phyloP scores from a whole-genome alignment of 768 basidiomycete genomes.

The Melanogaster broomeanus region DNA sequence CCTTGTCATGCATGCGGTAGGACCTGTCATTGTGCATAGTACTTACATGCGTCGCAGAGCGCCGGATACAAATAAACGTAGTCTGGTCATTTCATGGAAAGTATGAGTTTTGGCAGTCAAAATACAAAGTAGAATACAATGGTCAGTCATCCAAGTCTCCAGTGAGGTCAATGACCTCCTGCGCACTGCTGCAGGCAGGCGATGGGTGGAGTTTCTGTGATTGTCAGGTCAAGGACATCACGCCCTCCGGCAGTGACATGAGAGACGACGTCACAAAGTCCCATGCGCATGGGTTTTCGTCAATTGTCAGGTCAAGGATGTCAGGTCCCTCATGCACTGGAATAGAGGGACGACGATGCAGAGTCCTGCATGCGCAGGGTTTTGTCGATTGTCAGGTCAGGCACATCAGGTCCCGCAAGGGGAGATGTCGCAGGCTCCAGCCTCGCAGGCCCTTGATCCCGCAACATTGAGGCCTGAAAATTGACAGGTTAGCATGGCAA shows the following conservation, averaged over 20 bases:
- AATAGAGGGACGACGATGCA: too few relatives aligned
- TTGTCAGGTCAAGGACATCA: not conserved
- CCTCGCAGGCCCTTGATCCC: too few relatives aligned
- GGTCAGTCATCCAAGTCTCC: not conserved
- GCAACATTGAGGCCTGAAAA: too few relatives aligned
- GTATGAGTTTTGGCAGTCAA: not conserved
- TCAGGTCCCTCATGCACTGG: not conserved
- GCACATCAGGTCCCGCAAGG: too few relatives aligned
- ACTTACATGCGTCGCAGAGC: not conserved
- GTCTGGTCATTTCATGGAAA: too few relatives aligned
- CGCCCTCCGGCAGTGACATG: not conserved
- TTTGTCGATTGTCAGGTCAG: too few relatives aligned
- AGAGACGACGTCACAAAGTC: too few relatives aligned
- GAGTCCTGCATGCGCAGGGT: too few relatives aligned
- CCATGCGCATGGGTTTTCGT: not conserved
- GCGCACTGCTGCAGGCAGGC: not conserved
- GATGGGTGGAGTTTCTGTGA: not conserved
- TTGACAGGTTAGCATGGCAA: too few relatives aligned
- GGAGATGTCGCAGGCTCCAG: too few relatives aligned
- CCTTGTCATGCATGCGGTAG: constrained; percentile 33
- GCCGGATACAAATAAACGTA: not conserved
- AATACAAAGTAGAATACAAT: not conserved
- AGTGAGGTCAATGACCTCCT: not conserved
- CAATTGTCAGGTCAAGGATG: not conserved
- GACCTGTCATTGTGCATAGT: constrained; percentile 31